Evolutionary conservation across 2,329 filamentous ascomycete genomes (phyloP), one percentile per base, ranked within the genome.

Genomic region (Anthostomella pinea): DNA sequence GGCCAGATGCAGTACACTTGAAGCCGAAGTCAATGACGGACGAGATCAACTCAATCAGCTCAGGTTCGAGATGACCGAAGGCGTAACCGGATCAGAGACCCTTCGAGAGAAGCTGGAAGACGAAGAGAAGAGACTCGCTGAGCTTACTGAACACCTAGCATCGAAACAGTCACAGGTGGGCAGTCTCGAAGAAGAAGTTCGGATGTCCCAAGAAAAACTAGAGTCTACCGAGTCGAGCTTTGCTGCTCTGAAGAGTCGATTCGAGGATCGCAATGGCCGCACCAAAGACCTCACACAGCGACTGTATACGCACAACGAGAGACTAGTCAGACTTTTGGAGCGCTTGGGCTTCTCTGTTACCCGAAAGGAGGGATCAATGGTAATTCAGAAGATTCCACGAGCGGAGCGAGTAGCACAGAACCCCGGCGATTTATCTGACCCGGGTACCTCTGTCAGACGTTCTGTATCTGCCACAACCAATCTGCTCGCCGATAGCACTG

Each of bases 281-380:
- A 83, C 87, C 5, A 88, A 87, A 58, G 87, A 96, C 46, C 69
- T 97, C 9, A 94, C 89, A 1, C 85, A 89, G 53, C 80, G 83
- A 38, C 71, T 96, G 4, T 94, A 87, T 58, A 75, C 80, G 2
- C 87, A 95, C 44, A 90, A 93, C 45, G 86, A 94, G 50, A 83
- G 87, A 16, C 71, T 96, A n/a, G 77, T 79, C 41, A 81, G 84
- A 33, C 78, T 98, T 30, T 72, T 98, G 1, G 90, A 97, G 57
- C 79, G 88, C 19, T 73, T 97, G 4, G 91, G 91, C 9, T 95
- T 93, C 57, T 81, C 84, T 0, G 76, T 97, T 11, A 79, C 80
- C 3, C 81, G 87, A 21, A 81, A 88, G 45, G 81, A 84, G 25
- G 78, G 79, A 15, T 72, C 72, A 10, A 87, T 95, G 76, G 65